Evolutionary conservation across 148 eudicot genomes (phyloP).

Genomic region (Selenicereus undatus): DNA sequence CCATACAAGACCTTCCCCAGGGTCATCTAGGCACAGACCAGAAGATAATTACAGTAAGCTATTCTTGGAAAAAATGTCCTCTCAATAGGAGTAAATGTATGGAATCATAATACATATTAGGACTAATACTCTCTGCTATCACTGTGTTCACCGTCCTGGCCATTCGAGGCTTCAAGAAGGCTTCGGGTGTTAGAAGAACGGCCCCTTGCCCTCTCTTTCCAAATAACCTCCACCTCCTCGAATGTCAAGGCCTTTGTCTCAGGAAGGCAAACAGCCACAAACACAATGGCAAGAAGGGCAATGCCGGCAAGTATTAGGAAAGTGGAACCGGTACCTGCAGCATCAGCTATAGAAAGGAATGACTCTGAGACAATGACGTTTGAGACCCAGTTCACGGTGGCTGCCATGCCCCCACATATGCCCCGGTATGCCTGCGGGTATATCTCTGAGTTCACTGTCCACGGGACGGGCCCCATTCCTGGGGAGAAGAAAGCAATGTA

Average conservation of each 20-base stretch:
- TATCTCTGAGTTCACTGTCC: conserved; percentile 78
- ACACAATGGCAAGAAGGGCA: conserved; percentile 28
- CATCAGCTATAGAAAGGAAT: conserved; percentile 50
- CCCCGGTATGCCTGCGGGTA: conserved; percentile 68
- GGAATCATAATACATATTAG: background rate
- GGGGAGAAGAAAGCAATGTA: conserved; percentile 66
- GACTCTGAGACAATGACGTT: conserved; percentile 55
- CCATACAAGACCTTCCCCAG: background rate
- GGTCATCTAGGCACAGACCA: background rate
- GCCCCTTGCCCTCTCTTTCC: conserved; percentile 29
- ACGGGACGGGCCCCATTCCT: conserved; percentile 72
- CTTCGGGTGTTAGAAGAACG: background rate
- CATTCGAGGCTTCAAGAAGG: background rate
- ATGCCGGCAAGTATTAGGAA: conserved; percentile 54
- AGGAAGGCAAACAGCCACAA: conserved; percentile 43
- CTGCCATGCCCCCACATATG: conserved; percentile 59
- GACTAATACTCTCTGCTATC: background rate
- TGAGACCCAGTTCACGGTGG: conserved; percentile 55
- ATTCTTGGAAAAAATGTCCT: background rate
- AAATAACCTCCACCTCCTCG: conserved; percentile 67
- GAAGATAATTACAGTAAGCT: background rate
- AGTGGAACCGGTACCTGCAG: conserved; percentile 45
- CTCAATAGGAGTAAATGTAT: background rate
- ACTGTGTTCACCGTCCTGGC: background rate
- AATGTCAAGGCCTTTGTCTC: conserved; percentile 67